Evolutionary conservation across 1,284 basidiomycete species (phyloP), one percentile per base, ranked within the genome.

Genomic region (Exsudoporus floridanus): DNA sequence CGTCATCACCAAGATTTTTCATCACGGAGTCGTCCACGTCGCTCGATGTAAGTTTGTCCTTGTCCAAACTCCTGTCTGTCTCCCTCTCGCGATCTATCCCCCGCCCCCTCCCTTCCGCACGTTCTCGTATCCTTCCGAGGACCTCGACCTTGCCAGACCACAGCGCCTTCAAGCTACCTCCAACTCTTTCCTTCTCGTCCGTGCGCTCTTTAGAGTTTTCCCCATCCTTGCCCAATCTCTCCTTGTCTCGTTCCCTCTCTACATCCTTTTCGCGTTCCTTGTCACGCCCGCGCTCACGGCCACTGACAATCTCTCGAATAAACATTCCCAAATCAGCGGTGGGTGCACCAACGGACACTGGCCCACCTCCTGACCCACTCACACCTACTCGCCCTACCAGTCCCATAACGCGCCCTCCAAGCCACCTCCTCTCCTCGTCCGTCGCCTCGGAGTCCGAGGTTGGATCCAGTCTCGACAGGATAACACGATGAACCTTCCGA

Each of bases 401-500:
- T n/a, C 74, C 77, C 56, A 65, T 74, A 60, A 54, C 70, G 53
- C 66, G 62, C 31, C 57, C 57, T 23, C 61, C 52, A 49, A 59
- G 66, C 64, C 57, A 65, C 52, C 58, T 58, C 52, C 60, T 60
- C 60, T 56, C 65, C 40, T 61, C 66, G 56, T 59, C 66, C 40
- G 53, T 66, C 14, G 53, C 67, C 28, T 68, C 68, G 7, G 67
- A 69, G 44, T 71, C 70, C 16, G 70, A 68, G n/a, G 70, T 66
- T 39, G 57, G 44, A 55, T 81, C 80, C 16, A 82, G 60, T 59
- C 77, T 79, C 55, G 73, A 78, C 50, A 78, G 70, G 34, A 88
- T 74, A 23, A 79, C 83, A 28, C 81, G 78, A 45, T 83, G 81
- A 10, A 85, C 81, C 54, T 80, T 83, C 54, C 84, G 81, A 9